These are phyloP conservation scores for Trichoderma breve DNA, from an alignment of 2,329 filamentous ascomycete species.

Conservation along the genomic window DNA sequence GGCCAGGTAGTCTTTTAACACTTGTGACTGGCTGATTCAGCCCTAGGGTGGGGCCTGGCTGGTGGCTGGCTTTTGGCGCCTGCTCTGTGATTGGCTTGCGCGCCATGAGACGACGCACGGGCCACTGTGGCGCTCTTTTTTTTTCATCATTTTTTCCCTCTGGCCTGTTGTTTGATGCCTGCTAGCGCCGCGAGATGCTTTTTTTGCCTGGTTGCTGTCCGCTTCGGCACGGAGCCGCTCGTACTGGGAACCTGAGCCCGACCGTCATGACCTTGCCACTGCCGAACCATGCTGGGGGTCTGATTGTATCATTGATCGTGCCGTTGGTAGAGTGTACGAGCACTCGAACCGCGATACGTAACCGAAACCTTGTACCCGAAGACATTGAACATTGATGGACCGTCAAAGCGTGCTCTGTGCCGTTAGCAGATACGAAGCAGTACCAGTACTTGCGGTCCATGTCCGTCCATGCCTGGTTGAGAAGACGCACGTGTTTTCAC, in stretches of 20 bases:
- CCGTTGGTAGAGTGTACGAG: neutral
- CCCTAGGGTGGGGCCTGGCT: slow-evolving; percentile 36
- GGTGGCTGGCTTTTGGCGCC: slow-evolving; percentile 28
- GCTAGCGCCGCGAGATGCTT: neutral
- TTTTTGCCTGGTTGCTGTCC: neutral
- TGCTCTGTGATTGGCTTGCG: slow-evolving; percentile 32
- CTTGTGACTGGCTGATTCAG: slow-evolving; percentile 53
- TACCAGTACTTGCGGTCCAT: neutral
- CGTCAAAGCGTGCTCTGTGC: neutral
- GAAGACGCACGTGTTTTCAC: neutral
- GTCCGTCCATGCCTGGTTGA: neutral
- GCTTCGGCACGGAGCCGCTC: slow-evolving; percentile 11
- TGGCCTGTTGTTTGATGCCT: slow-evolving; percentile 1
- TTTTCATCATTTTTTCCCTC: neutral
- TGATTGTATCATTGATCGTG: neutral
- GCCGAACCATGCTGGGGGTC: neutral
- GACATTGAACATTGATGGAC: neutral
- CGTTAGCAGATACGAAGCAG: neutral
- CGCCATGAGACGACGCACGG: slow-evolving; percentile 31
- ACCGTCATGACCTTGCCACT: slow-evolving; percentile 7
- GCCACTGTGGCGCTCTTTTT: slow-evolving; percentile 10
- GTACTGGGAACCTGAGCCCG: slow-evolving; percentile 8
- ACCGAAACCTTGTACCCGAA: neutral
- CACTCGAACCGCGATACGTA: neutral
- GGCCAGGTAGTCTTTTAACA: slow-evolving; percentile 42